Evolutionary conservation across 1,139 yeast genomes (phyloP).

Genomic region (Chernovozyma aurita): DNA sequence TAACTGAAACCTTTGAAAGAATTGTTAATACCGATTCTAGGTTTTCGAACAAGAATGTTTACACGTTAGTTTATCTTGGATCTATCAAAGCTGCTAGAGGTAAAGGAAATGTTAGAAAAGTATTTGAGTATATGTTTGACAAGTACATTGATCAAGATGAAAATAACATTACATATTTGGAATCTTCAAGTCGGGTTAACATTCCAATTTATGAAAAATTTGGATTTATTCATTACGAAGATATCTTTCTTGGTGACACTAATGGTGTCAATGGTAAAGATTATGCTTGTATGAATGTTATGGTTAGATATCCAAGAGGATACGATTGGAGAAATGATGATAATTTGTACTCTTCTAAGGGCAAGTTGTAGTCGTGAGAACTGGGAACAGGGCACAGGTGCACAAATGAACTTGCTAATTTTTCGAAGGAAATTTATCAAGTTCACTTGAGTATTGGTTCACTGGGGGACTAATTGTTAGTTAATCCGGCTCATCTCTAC

Average conservation of each 20-base stretch:
- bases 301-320: slow-evolving; percentile 49
- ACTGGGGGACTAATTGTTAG: slow-evolving; percentile 8
- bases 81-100: slow-evolving; percentile 58
- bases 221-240: slow-evolving; percentile 49
- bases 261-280: slow-evolving; percentile 40
- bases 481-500: slow-evolving; percentile 9
- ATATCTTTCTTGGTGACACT: slow-evolving; percentile 46
- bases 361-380: slow-evolving; percentile 9
- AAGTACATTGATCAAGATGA: slow-evolving; percentile 45
- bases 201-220: slow-evolving; percentile 56
- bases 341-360: slow-evolving; percentile 10
- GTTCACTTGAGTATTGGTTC: slow-evolving; percentile 10
- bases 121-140: slow-evolving; percentile 53
- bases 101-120: slow-evolving; percentile 59
- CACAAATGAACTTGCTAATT: slow-evolving; percentile 9
- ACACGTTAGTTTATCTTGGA: slow-evolving; percentile 61
- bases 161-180: slow-evolving; percentile 48
- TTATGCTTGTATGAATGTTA: slow-evolving; percentile 53
- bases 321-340: slow-evolving; percentile 29
- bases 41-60: slow-evolving; percentile 37
- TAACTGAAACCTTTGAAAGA: slow-evolving; percentile 48
- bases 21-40: slow-evolving; percentile 29
- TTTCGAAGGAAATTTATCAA: slow-evolving; percentile 5
- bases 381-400: slow-evolving; percentile 11
- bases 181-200: slow-evolving; percentile 46